Conservation (phyloP, 805 yeast species). For the Teunomyces panamensis region DNA sequence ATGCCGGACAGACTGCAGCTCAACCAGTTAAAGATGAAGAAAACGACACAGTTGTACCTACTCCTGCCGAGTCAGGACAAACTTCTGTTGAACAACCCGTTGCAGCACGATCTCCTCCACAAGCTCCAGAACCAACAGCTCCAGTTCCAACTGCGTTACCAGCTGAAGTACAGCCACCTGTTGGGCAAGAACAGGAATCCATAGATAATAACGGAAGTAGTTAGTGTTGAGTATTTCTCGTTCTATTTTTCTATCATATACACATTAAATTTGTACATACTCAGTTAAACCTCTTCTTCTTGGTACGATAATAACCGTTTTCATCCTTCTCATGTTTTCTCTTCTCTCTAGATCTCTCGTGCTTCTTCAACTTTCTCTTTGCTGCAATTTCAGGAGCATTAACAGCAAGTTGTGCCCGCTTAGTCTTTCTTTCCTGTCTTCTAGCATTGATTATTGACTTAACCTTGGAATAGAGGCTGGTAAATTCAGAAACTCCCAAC, state of each 20-base stretch:
- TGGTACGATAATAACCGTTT: constrained; percentile 69
- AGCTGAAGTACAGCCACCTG: neutral
- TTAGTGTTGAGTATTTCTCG: neutral
- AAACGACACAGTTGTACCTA: neutral
- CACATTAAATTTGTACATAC: neutral
- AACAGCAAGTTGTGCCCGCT: constrained; percentile 71
- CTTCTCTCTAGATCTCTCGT: constrained; percentile 71
- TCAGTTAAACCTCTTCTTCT: constrained; percentile 41
- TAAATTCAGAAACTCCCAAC: constrained; percentile 69
- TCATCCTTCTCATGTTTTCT: constrained; percentile 73
- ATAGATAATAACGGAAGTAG: neutral
- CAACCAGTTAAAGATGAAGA: neutral
- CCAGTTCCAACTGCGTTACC: neutral
- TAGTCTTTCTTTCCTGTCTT: constrained; percentile 73
- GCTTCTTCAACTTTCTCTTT: constrained; percentile 70
- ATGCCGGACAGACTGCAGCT: neutral
- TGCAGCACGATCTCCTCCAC: neutral
- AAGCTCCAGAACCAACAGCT: neutral
- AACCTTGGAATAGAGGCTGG: constrained; percentile 60
- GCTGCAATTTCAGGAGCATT: constrained; percentile 83
- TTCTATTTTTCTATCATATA: neutral
- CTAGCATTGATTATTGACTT: constrained; percentile 55
- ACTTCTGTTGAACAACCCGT: neutral
- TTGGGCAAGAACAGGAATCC: neutral
- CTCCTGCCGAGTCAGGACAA: neutral